Evolutionary conservation across 148 eudicot genomes (phyloP).

Genomic region (Fagopyrum esculentum): DNA sequence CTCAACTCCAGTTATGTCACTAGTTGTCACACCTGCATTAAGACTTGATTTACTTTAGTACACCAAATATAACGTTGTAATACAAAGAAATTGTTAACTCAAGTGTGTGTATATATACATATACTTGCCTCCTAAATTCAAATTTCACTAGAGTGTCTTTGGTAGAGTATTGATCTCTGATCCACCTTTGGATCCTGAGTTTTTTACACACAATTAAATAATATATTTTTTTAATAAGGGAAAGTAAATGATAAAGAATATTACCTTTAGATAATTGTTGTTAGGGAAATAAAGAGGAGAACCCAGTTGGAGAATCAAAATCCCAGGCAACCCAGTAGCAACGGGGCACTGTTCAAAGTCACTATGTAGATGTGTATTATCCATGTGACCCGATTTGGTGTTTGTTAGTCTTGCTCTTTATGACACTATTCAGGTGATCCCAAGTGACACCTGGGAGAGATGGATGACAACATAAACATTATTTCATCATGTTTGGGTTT

Average conservation of each 20-base stretch:
- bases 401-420: constrained; percentile 74
- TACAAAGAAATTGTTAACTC: not conserved
- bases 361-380: constrained; percentile 42
- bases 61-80: not conserved
- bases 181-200: constrained; percentile 69
- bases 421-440: constrained; percentile 44
- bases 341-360: constrained; percentile 73
- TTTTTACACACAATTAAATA: not conserved
- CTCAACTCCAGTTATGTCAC: too few species aligned
- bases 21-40: too few species aligned
- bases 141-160: constrained; percentile 29
- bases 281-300: constrained; percentile 80
- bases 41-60: not conserved
- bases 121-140: constrained; percentile 68
- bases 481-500: not conserved
- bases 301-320: constrained; percentile 61
- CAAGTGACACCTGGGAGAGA: constrained; percentile 18
- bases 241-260: not conserved
- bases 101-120: not conserved
- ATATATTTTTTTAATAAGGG: not conserved
- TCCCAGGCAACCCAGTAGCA: constrained; percentile 37
- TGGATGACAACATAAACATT: not conserved
- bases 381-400: constrained; percentile 62
- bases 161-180: constrained; percentile 41
- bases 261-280: constrained; percentile 64